A percentile compares a stretch with the other conserved stretches of the same genome.
These are phyloP conservation scores for Phylloporus arenicola DNA, from an alignment of 768 basidiomycete species.

Conservation along the genomic window DNA sequence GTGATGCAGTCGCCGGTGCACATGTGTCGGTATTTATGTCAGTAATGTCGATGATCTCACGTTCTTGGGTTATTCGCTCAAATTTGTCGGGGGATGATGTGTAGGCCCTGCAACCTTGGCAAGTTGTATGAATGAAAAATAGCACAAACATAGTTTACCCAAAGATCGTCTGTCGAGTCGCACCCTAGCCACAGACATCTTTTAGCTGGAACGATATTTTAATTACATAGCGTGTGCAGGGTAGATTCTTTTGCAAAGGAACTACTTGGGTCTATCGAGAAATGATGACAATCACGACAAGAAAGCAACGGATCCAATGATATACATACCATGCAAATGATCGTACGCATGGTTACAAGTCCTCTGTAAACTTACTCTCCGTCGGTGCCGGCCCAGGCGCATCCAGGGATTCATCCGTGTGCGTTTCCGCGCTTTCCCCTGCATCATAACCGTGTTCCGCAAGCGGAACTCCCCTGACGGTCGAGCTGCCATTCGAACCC, in stretches of 20 bases:
- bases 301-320: neutral
- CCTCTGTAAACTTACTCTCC: constrained; percentile 31
- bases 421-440: neutral
- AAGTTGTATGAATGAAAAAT: too few species aligned
- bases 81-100: neutral
- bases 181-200: neutral
- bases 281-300: neutral
- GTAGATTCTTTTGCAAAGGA: neutral
- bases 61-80: neutral
- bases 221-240: neutral
- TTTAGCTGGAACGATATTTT: neutral
- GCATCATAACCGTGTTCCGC: constrained; percentile 11
- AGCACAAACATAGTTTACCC: neutral
- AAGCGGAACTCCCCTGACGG: constrained; percentile 5
- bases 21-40: neutral
- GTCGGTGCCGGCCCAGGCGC: constrained; percentile 29
- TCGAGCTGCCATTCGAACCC: constrained; percentile 8
- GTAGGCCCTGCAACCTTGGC: neutral
- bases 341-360: constrained; percentile 5
- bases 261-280: neutral
- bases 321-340: neutral
- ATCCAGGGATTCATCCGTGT: constrained; percentile 5
- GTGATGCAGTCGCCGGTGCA: neutral
- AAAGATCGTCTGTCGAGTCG: neutral
- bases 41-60: neutral